These are phyloP conservation scores for Flueggea neowawraea DNA, from an alignment of 441 rosid genomes.

Conservation along the genomic window DNA sequence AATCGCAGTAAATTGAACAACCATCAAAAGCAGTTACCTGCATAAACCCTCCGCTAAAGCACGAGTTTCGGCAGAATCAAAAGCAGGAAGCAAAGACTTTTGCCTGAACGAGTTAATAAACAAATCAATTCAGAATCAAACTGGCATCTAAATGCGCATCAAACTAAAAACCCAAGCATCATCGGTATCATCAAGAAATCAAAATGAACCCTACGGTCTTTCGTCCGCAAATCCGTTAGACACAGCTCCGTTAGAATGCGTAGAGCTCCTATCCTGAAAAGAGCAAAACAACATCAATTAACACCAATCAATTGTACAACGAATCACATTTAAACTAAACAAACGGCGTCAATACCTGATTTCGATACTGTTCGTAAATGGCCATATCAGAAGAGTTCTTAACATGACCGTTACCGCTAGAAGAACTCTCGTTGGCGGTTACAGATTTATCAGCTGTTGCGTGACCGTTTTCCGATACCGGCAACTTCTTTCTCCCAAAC, in stretches of 20 bases:
- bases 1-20: neutral
- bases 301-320: neutral
- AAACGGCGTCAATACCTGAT: slow-evolving; percentile 35
- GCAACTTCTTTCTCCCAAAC: slow-evolving; percentile 82
- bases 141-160: neutral
- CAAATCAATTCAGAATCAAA: neutral
- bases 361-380: slow-evolving; percentile 54
- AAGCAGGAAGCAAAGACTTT: slow-evolving; percentile 76
- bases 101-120: slow-evolving; percentile 39
- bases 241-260: slow-evolving; percentile 32
- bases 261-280: slow-evolving; percentile 37
- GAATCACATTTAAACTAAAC: neutral
- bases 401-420: slow-evolving; percentile 42
- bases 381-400: slow-evolving; percentile 51
- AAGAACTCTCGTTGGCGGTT: slow-evolving; percentile 25
- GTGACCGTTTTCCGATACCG: slow-evolving; percentile 28
- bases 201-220: slow-evolving; percentile 45
- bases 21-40: slow-evolving; percentile 39
- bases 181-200: neutral
- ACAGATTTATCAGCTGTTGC: slow-evolving; percentile 30
- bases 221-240: slow-evolving; percentile 36
- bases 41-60: slow-evolving; percentile 81
- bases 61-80: slow-evolving; percentile 84
- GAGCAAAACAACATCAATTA: neutral
- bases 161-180: neutral